These are phyloP conservation scores for Lolium perenne DNA, from an alignment of 176 grass and related monocot genomes.

Conservation along the genomic window DNA sequence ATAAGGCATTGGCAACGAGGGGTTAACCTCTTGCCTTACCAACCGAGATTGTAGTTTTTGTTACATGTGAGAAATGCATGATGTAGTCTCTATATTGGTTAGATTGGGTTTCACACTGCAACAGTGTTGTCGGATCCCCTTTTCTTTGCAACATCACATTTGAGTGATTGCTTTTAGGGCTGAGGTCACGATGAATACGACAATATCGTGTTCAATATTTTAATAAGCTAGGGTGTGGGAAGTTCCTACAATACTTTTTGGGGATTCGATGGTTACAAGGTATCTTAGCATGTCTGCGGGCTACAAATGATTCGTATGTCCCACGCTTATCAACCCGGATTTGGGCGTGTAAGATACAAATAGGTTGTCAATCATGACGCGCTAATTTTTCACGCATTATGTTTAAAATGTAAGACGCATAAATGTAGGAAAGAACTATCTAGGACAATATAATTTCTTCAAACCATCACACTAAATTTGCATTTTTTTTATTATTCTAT, in stretches of 20 bases:
- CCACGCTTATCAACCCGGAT: background rate
- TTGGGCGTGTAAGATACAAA: background rate
- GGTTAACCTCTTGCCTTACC: too few species aligned
- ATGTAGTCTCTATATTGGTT: background rate
- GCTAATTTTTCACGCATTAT: background rate
- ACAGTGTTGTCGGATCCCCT: background rate
- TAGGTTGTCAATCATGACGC: background rate
- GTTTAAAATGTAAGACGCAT: background rate
- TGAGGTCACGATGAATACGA: background rate
- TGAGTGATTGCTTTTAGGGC: background rate
- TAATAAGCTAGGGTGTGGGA: background rate
- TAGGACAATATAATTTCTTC: background rate
- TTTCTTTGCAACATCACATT: background rate
- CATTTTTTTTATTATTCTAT: background rate
- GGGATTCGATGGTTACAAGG: background rate
- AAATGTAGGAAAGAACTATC: background rate
- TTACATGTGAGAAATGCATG: too few species aligned
- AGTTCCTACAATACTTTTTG: background rate
- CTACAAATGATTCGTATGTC: background rate
- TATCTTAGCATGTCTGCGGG: background rate
- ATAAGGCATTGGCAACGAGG: background rate
- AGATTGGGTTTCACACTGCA: background rate
- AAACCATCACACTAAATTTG: background rate
- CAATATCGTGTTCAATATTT: background rate
- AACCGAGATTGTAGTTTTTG: too few species aligned